phyloP scores from a whole-genome alignment of 768 basidiomycete genomes.

The Daedaleopsis nitida region DNA sequence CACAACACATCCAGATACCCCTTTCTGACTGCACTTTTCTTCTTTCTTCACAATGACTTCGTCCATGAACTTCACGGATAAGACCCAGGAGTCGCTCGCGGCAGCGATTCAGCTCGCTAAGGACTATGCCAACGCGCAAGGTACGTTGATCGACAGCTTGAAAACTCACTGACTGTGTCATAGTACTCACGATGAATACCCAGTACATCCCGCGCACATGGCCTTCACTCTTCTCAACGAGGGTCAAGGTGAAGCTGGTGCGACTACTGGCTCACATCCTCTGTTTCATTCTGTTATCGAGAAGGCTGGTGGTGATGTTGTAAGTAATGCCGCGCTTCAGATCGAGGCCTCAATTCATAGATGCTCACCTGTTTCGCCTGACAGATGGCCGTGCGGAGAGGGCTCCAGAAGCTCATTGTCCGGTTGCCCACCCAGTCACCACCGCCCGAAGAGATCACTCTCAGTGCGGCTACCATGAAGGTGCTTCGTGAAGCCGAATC shows the following conservation, averaged over 20 bases:
- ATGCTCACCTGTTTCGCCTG: conserved; percentile 1
- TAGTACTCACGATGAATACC: conserved; percentile 6
- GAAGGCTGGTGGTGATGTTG: conserved; percentile 84
- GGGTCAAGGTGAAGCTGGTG: conserved; percentile 39
- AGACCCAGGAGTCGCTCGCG: conserved; percentile 67
- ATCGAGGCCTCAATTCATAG: neutral
- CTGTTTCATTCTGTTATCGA: conserved; percentile 79
- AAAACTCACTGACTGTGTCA: no score
- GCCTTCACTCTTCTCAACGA: conserved; percentile 83
- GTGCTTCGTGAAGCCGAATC: conserved; percentile 76
- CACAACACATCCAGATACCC: conserved; percentile 9
- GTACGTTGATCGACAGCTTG: conserved; percentile 40
- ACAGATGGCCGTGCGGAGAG: conserved; percentile 64
- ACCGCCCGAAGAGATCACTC: conserved; percentile 76
- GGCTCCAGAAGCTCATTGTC: conserved; percentile 75
- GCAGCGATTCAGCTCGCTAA: conserved; percentile 80
- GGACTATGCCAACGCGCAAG: conserved; percentile 82
- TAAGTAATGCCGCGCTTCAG: conserved; percentile 38
- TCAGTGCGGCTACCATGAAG: conserved; percentile 58
- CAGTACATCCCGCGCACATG: conserved; percentile 84
- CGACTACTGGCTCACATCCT: conserved; percentile 46
- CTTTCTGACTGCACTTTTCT: conserved; percentile 26
- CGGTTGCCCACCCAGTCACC: conserved; percentile 84
- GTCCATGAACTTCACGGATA: conserved; percentile 85
- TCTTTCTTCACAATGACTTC: conserved; percentile 41